Percentiles rank a stretch among this genome's conserved stretches.
Conservation (phyloP, 2,329 filamentous ascomycete genomes). For the Pseudogymnoascus sp. region DNA sequence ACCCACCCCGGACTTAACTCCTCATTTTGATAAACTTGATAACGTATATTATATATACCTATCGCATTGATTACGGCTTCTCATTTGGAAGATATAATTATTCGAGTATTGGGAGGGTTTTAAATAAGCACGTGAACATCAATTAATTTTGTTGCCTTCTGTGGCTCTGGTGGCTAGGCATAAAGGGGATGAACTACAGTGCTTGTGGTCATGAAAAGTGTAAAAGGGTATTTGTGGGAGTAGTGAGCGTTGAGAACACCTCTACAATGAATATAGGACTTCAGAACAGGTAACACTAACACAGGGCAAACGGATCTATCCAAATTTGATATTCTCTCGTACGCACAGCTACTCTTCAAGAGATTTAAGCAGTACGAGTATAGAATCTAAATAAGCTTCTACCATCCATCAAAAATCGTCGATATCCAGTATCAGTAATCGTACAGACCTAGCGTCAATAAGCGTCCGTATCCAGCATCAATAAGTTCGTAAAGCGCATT, state of each 20-base stretch:
- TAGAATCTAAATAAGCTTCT: conserved; percentile 8
- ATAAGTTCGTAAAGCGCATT: conserved; percentile 1
- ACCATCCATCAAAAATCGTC: neutral
- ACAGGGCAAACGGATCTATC: neutral
- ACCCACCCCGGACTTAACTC: neutral
- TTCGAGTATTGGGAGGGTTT: neutral
- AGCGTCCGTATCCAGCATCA: neutral
- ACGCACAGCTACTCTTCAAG: neutral
- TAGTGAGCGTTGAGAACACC: neutral
- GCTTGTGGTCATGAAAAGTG: neutral
- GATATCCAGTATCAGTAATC: conserved; percentile 7
- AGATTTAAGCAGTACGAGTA: neutral
- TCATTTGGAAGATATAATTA: neutral
- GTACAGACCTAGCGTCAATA: neutral
- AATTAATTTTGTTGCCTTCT: neutral
- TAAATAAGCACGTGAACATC: neutral
- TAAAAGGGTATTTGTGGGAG: neutral
- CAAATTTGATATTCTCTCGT: neutral
- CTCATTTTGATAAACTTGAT: neutral
- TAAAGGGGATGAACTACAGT: neutral
- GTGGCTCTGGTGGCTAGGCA: neutral
- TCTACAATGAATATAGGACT: neutral
- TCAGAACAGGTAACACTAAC: neutral
- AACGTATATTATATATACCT: neutral
- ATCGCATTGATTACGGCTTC: neutral